Evolutionary conservation across 139 green algal species (phyloP).

Genomic region (Chlamydomonas sp.): DNA sequence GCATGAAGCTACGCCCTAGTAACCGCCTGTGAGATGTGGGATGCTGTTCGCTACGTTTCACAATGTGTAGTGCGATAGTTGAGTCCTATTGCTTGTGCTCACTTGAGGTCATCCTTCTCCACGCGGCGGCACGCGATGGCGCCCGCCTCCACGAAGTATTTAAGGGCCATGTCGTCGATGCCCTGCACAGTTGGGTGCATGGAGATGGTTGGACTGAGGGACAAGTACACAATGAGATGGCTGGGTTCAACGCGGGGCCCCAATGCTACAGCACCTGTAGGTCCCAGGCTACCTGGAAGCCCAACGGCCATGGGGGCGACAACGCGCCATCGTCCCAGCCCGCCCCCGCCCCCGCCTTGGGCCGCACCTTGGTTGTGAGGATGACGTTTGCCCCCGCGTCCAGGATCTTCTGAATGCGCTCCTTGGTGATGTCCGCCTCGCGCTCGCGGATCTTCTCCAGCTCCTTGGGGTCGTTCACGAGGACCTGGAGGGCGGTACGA

Average conservation of each 20-base stretch:
- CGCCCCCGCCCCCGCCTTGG: background rate
- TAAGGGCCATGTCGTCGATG: constrained; percentile 98
- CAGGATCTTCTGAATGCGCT: constrained; percentile 94
- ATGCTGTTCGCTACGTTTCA: too few relatives aligned
- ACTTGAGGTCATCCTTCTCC: constrained; percentile 95
- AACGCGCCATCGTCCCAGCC: too few relatives aligned
- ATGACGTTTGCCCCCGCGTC: constrained; percentile 96
- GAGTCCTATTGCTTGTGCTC: background rate
- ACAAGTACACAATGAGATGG: too few relatives aligned
- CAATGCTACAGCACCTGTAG: too few relatives aligned
- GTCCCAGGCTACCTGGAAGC: too few relatives aligned
- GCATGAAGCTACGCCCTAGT: background rate
- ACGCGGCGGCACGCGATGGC: constrained; percentile 92
- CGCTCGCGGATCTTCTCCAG: constrained; percentile 95
- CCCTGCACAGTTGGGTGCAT: constrained; percentile 52
- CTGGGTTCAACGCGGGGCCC: too few relatives aligned
- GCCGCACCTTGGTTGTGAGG: constrained; percentile 91
- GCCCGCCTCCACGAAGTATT: constrained; percentile 99
- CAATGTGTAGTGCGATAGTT: background rate
- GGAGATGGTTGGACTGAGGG: too few relatives aligned
- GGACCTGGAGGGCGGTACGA: constrained; percentile 54
- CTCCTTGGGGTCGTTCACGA: constrained; percentile 96
- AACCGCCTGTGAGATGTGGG: background rate
- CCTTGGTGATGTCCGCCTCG: constrained; percentile 96
- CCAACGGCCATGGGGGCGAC: too few relatives aligned